Base-by-base conservation (phyloP, 2,329 filamentous ascomycete genomes). In the Dichotomopilus funicola region DNA sequence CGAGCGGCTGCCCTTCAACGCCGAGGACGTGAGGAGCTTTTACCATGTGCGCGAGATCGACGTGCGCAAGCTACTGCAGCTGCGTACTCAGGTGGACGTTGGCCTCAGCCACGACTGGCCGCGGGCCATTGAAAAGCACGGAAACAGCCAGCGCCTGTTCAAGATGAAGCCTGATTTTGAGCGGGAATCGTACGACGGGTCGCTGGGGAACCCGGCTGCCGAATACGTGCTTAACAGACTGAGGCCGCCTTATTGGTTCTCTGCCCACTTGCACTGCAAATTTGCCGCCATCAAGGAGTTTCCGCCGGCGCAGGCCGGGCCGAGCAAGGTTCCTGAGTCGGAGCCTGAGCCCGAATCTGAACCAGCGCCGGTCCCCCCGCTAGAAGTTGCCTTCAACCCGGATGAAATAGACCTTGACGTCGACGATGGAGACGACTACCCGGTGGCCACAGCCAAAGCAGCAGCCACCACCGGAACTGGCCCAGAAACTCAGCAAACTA, bases 61-160 rank as follows among this genome's bases (percentile, higher is more conserved):
- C 68, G 82, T 89, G n/a, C 85, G 92, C 65, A 97, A 96, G 71
- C 74, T 99, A 37, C 76, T 96, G 41, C 85, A 91, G 65, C 66
- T 97, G 36, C 81, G 83, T n/a, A 89, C 88, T 13, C 92, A 95
- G 66, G 85, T 97, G 40, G 94, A 99, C 63, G 75, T 99, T 45
- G 91, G 91, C 2, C 72, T 99, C 52, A 96, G 91, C 63, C 94
- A 99, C 67, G 94, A 99, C 73, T 99, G 94, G 94, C 94, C 94
- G 0, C 82, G 86, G 49, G 85, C 80, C 0, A 82, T 97, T 53
- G 94, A 96, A 72, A 84, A 82, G 67, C 80, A 84, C 60, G 94
- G 94, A 5, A 79, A 97, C 66, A 73, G 79, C 47, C 72, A 78
- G 48, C 73, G 75, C 43, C 73, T 99, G 1, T 95, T 91, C 68